Evolutionary conservation across 106 monocot genomes (phyloP).

Genomic region (Allium sativum): DNA sequence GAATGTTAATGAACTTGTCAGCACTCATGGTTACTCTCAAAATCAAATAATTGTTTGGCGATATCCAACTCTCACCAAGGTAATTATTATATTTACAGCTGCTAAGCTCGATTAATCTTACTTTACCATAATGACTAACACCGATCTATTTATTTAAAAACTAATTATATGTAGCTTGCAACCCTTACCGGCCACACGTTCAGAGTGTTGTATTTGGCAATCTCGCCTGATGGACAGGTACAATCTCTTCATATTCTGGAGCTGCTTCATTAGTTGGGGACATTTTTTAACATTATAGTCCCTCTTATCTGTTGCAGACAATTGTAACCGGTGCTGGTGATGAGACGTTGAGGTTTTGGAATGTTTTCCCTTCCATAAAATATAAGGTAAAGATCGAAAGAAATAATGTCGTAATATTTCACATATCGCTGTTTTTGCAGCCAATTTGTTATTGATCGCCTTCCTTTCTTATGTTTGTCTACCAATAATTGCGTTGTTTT

Average conservation of each 20-base stretch:
- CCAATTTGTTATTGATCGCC: too few species aligned
- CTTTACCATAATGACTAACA: not conserved
- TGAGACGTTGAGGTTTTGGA: constrained; percentile 92
- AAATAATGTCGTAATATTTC: too few species aligned
- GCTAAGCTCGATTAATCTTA: not conserved
- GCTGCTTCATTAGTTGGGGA: not conserved
- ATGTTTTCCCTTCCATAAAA: constrained; percentile 81
- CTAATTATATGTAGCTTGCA: constrained; percentile 42
- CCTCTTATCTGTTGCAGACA: constrained; percentile 37
- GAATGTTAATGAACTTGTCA: constrained; percentile 93
- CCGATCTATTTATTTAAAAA: not conserved
- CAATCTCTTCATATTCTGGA: not conserved
- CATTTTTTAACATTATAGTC: not conserved
- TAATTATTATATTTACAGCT: constrained; percentile 8
- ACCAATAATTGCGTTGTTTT: not conserved
- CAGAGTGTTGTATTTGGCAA: constrained; percentile 80
- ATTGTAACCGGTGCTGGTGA: constrained; percentile 97
- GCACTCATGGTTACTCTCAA: constrained; percentile 94
- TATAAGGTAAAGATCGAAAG: constrained; percentile 36
- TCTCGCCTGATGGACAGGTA: constrained; percentile 96
- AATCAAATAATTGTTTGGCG: constrained; percentile 97
- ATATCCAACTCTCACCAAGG: constrained; percentile 88
- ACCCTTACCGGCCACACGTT: constrained; percentile 83
- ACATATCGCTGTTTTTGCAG: too few species aligned
- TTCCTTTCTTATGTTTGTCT: too few species aligned